Evolutionary conservation across 805 yeast genomes (phyloP), one percentile per base, ranked within the genome.

Genomic region (Hanseniaspora vineae): DNA sequence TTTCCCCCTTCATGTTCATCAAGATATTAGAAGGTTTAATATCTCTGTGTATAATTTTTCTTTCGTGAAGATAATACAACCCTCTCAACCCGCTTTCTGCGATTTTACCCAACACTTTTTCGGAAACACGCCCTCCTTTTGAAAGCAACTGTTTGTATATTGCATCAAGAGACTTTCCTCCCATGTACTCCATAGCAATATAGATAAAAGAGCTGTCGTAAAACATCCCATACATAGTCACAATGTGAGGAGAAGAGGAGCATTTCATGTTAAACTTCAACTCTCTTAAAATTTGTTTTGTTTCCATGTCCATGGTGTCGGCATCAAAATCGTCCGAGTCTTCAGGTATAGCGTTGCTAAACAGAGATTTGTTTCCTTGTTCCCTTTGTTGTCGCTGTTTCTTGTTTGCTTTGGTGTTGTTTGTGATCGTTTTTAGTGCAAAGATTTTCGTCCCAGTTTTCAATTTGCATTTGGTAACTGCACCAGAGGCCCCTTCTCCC

Each of bases 141-240:
- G 71, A 68, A 44, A 80, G 73, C 42, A 88, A 84, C 48, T 78
- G 75, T 56, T 82, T 81, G 66, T 90, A 88, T n/a, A 90, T 79
- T 1, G 96, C 87, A 58, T 92, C 97, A 50, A 92, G 66, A 3
- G 96, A 86, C 42, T 78, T 76, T 1, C 97, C 97, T 23, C 88
- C 96, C 88, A 95, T 92, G 62, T 78, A 92, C 64, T 92, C 98
- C 97, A 92, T 92, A 44, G 96, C 87, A 31, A 92, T 92, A 55
- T 85, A 88, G 39, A 92, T 88, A 58, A 88, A 78, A 31, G 88
- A 84, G 51, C 75, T 78, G 55, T 84, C 80, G 53, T 85, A 70
- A 58, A 85, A 92, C 52, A 96, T 88, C 8, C 98, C 98, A 62
- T 86, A 90, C 63, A 92, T 92, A 61, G 80, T 76, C 23, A 90